These are phyloP conservation scores for Phytophthora ohioensis DNA, from an alignment of 352 stramenopile species.

Conservation along the genomic window DNA sequence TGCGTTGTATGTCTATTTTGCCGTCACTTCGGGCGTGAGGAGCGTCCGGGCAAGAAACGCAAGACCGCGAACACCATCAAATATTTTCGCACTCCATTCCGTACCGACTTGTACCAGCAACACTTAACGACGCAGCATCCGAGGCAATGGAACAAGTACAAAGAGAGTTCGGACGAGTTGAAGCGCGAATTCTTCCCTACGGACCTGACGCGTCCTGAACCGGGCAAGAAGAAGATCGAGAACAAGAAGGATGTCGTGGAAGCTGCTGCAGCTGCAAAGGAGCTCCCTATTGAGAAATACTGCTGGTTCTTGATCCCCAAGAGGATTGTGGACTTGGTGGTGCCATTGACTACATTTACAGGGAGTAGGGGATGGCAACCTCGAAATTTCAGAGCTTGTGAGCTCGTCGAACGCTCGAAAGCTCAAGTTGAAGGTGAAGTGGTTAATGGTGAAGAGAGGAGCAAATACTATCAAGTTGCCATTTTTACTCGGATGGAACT, in stretches of 20 bases:
- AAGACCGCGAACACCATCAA: too few species aligned
- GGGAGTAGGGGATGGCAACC: conserved; percentile 1
- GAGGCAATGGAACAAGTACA: not conserved
- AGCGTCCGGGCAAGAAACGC: too few species aligned
- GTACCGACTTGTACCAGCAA: too few species aligned
- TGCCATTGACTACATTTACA: not conserved
- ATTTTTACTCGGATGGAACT: conserved; percentile 27
- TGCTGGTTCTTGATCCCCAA: conserved; percentile 28
- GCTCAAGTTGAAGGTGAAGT: not conserved
- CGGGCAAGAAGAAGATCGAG: conserved; percentile 11
- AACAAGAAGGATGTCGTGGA: conserved; percentile 9
- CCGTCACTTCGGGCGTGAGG: too few species aligned
- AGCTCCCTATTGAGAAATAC: conserved; percentile 6
- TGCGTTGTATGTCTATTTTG: too few species aligned
- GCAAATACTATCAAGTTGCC: conserved; percentile 25
- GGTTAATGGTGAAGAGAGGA: not conserved
- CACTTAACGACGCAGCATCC: not conserved
- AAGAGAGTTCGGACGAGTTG: not conserved
- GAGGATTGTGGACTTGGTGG: conserved; percentile 14
- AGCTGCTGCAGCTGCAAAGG: conserved; percentile 12
- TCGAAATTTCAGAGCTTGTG: conserved; percentile 13
- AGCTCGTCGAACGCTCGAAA: conserved; percentile 8
- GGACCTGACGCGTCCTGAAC: conserved; percentile 8
- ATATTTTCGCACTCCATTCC: too few species aligned
- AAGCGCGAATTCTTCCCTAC: not conserved